Evolutionary conservation across 305 asterid species (phyloP), one percentile per base, ranked within the genome.

Genomic region (Ruellia speciosa): DNA sequence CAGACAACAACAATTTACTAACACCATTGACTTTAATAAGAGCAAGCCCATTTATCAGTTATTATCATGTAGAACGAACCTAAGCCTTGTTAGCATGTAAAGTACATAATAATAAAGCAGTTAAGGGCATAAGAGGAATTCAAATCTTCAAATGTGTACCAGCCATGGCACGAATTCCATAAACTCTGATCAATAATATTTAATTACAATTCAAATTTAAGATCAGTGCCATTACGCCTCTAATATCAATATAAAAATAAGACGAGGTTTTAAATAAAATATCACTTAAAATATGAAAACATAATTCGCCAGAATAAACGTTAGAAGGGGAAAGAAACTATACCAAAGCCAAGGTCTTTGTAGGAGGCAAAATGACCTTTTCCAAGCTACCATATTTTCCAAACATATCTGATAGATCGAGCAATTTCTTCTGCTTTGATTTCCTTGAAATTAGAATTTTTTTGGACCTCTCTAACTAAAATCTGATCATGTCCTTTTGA

Each of bases 291-390:
- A 53, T 19, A 56, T 14, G 6, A 35, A 8, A 33, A 45, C 16
- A 56, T 33, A n/a, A 46, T 54, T 28, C 13, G 10, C 13, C 45
- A 9, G 13, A 7, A 9, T 19, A 18, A 35, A 37, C 51, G 0
- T 9, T 0, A 43, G 49, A 54, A 60, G 34, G 60, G 20, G 62
- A 16, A 66, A n/a, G 16, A 66, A 62, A 13, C 18, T 81, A 61
- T 81, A 90, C 98, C 98, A 90, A 56, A 59, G 94, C 98, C 81
- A 85, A 76, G 60, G 98, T 80, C 71, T 88, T 87, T 45, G 96
- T 76, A 14, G 86, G 86, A 58, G 98, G 95, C 56, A 90, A 76
- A 67, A 90, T 71, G 63, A 90, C 72, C 68, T 85, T 90, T 70
- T 92, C 99, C 66, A 72, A 51, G 67, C 74, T 76, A 64, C 95